A percentile compares a stretch with the other conserved stretches of the same genome.
Evolutionary conservation across 192 early-diverging fungal species (phyloP).

Genomic region (Chytriomyces sp.): DNA sequence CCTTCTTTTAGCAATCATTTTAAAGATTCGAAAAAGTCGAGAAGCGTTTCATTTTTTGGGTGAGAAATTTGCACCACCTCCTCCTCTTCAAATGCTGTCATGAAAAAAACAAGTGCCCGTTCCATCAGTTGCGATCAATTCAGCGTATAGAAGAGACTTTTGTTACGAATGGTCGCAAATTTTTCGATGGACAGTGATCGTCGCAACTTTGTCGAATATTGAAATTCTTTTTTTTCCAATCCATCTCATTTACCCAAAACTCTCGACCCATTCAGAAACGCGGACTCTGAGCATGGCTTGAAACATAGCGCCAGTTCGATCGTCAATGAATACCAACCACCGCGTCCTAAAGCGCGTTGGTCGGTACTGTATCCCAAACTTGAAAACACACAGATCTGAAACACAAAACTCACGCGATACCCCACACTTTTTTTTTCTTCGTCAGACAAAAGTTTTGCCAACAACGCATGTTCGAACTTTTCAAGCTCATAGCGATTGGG

Average conservation of each 20-base stretch:
- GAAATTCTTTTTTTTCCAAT: too few species aligned
- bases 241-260: too few species aligned
- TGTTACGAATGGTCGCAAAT: too few species aligned
- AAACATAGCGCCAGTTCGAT: neutral
- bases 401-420: too few species aligned
- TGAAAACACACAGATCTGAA: too few species aligned
- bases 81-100: neutral
- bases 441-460: conserved; percentile 40
- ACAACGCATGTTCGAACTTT: conserved; percentile 72
- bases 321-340: conserved; percentile 3
- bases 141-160: neutral
- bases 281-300: neutral
- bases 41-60: conserved; percentile 30
- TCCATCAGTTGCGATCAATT: too few species aligned
- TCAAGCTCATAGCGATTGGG: conserved; percentile 93
- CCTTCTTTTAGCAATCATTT: neutral
- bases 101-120: too few species aligned
- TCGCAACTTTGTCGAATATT: too few species aligned
- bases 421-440: too few species aligned
- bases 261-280: too few species aligned
- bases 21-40: neutral
- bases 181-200: too few species aligned
- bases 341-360: conserved; percentile 12
- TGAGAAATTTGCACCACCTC: neutral
- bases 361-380: conserved; percentile 6